These are phyloP conservation scores for Raphanus raphanistrum DNA, from an alignment of 345 rosid genomes.

Conservation along the genomic window DNA sequence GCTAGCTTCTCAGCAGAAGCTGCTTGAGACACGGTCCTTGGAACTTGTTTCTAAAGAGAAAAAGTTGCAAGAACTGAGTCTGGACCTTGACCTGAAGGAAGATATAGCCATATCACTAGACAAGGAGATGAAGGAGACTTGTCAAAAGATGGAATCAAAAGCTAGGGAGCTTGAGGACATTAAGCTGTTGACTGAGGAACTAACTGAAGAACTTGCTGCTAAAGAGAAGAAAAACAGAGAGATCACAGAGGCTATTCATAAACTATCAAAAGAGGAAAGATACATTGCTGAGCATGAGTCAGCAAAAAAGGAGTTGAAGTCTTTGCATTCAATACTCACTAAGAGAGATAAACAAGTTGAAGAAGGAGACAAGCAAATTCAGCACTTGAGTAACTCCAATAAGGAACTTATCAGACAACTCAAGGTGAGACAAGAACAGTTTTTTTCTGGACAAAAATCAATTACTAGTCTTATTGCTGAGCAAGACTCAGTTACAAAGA, in stretches of 20 bases:
- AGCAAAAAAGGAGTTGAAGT: background rate
- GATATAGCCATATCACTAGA: background rate
- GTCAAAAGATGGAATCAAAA: constrained; percentile 21
- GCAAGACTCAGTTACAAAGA: background rate
- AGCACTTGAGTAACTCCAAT: constrained; percentile 22
- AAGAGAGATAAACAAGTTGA: constrained; percentile 30
- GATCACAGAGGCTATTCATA: constrained; percentile 23
- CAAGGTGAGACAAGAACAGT: constrained; percentile 22
- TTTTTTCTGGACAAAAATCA: constrained; percentile 22
- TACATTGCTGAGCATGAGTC: background rate
- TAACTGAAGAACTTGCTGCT: constrained; percentile 26
- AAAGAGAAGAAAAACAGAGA: constrained; percentile 26
- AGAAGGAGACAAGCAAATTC: constrained; percentile 25
- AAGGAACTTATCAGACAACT: constrained; percentile 26
- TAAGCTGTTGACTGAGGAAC: constrained; percentile 18
- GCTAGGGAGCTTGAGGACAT: constrained; percentile 15
- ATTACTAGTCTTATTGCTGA: constrained; percentile 4
- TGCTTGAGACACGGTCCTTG: constrained; percentile 8
- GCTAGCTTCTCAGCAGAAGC: background rate
- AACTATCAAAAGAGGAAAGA: background rate
- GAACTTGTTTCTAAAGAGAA: constrained; percentile 23
- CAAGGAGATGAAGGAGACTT: background rate
- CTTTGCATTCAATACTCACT: constrained; percentile 25
- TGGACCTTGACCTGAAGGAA: constrained; percentile 21
- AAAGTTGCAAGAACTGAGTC: background rate